Conservation (phyloP, 192 early-diverging fungal species). For the Umbelopsis vinacea region DNA sequence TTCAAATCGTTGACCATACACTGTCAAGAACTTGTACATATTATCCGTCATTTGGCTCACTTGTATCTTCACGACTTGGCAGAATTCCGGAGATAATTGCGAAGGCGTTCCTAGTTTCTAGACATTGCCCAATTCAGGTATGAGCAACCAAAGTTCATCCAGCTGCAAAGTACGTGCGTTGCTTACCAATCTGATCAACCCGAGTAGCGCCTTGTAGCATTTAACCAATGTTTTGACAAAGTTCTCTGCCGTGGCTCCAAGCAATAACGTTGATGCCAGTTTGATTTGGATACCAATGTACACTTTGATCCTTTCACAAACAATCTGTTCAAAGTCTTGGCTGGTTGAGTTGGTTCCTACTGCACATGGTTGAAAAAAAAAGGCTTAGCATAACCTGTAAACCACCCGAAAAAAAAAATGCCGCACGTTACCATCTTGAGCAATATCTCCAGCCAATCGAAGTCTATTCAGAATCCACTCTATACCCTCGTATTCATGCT, state of each 20-base stretch:
- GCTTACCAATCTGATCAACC: slow-evolving; percentile 52
- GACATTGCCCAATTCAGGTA: background rate
- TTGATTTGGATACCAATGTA: slow-evolving; percentile 45
- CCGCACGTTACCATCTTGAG: slow-evolving; percentile 11
- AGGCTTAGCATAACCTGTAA: too few relatives aligned
- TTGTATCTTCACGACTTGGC: slow-evolving; percentile 48
- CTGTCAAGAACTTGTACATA: slow-evolving; percentile 55
- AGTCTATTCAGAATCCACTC: slow-evolving; percentile 54
- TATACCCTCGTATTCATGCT: slow-evolving; percentile 49
- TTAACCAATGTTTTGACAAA: slow-evolving; percentile 52
- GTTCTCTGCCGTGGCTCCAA: slow-evolving; percentile 45
- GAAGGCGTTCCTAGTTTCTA: slow-evolving; percentile 31
- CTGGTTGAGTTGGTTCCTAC: background rate
- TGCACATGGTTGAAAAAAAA: background rate
- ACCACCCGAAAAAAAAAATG: too few relatives aligned
- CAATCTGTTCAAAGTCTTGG: slow-evolving; percentile 42
- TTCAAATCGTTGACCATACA: slow-evolving; percentile 34
- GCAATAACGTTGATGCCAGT: slow-evolving; percentile 46
- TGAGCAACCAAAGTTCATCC: background rate
- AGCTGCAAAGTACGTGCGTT: background rate
- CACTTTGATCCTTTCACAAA: slow-evolving; percentile 45
- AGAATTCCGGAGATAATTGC: slow-evolving; percentile 45
- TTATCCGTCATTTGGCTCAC: slow-evolving; percentile 51
- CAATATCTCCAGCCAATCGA: slow-evolving; percentile 37
- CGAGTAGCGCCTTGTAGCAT: slow-evolving; percentile 51